These are phyloP conservation scores for Omphalea diandra DNA, from an alignment of 441 rosid species.

Conservation along the genomic window DNA sequence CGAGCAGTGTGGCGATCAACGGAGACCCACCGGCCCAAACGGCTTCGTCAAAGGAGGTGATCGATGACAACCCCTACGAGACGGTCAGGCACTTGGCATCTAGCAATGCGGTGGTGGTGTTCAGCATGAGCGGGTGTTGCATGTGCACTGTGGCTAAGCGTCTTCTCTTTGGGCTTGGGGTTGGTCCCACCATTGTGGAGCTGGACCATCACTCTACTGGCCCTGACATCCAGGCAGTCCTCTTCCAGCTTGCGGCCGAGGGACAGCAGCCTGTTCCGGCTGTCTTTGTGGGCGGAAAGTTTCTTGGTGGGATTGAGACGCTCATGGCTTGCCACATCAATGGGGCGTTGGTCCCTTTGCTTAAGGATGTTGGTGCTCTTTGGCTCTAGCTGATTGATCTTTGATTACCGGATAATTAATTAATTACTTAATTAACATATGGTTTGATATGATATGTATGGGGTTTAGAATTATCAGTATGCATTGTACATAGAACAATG, in stretches of 20 bases:
- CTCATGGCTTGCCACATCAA: constrained; percentile 82
- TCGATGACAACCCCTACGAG: constrained; percentile 38
- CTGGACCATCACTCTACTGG: constrained; percentile 52
- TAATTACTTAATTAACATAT: not conserved
- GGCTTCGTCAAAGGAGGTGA: not conserved
- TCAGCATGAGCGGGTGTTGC: constrained; percentile 81
- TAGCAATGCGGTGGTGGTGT: constrained; percentile 71
- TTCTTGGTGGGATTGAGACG: constrained; percentile 68
- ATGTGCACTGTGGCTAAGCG: constrained; percentile 94
- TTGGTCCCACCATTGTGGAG: constrained; percentile 70
- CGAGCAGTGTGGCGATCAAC: constrained; percentile 21
- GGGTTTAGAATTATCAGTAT: no score
- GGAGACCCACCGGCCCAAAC: constrained; percentile 19
- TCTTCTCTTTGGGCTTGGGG: constrained; percentile 81
- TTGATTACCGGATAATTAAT: not conserved
- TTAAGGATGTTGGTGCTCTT: constrained; percentile 80
- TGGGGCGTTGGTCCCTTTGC: constrained; percentile 73
- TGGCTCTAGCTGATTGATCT: no score
- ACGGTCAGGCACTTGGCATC: constrained; percentile 51
- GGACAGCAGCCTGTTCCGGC: constrained; percentile 53
- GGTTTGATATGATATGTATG: no score
- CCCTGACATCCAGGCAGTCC: constrained; percentile 38
- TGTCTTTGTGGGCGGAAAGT: constrained; percentile 73
- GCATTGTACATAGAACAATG: no score
- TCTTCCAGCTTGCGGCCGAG: constrained; percentile 29